Base-by-base conservation (phyloP, 768 basidiomycete species). In the Lentinula aciculospora region DNA sequence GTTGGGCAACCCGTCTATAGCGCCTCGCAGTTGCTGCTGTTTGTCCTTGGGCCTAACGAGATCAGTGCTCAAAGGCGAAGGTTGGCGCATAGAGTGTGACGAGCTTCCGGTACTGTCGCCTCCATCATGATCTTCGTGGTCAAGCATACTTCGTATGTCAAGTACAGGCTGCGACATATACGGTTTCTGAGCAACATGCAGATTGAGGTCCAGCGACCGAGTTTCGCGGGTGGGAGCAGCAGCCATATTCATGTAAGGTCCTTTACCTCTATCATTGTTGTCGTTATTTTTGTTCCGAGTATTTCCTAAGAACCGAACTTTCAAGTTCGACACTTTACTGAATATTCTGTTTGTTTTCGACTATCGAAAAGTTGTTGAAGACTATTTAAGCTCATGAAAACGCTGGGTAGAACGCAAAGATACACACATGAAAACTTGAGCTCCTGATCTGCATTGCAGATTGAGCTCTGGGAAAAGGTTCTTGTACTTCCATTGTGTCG, bases 151-250 rank as follows among this genome's bases (percentile, higher is more conserved):
- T 19, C 31, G 21, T 19, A 31, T 46, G n/a, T 34, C 68, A 3
- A 77, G 71, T 53, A 71, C 63, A 1, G 78, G 76, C 53, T 79
- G 77, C 10, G 77, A 77, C 75, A 77, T 77, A 66, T 73, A 79
- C 6, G 76, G 76, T 59, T 78, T 80, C 32, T 62, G 57, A 10
- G 53, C 51, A 4, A 25, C 28, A 21, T 54, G 53, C 25, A 34
- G 2, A 53, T 65, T 65, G 32, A 68, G 58, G 62, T 77, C 74
- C 49, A 72, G 61, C 8, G 72, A 73, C 58, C 64, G 64, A 19
- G 71, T 61, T 47, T 68, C 68, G 28, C 68, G 67, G 58, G 55
- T 65, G 62, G 60, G 69, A 4, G 28, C 57, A 37, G 66, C 21
- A 57, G 63, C 60, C 31, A 67, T 54, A 27, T 66, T 61, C 55